Evolutionary conservation across 305 asterid genomes (phyloP).

Genomic region (Plantago coronopus): DNA sequence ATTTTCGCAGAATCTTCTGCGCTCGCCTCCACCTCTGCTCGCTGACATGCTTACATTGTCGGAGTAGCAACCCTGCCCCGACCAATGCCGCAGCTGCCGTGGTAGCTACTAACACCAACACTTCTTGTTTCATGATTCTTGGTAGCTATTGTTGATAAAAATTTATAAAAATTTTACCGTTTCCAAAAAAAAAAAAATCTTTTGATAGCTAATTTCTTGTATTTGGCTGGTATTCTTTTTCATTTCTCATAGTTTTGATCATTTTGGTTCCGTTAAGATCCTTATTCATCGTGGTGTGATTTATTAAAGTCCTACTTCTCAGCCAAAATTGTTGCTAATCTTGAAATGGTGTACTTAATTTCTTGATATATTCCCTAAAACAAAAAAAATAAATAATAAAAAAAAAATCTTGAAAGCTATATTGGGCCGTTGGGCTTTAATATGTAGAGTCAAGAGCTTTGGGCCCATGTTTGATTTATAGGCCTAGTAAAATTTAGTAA

Average conservation of each 20-base stretch:
- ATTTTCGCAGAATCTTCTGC: conserved; percentile 53
- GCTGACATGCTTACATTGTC: conserved; percentile 40
- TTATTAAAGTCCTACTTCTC: not conserved
- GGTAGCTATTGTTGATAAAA: too few relatives aligned
- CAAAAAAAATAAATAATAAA: too few relatives aligned
- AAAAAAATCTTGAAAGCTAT: too few relatives aligned
- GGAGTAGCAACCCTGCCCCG: conserved; percentile 33
- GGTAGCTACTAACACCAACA: conserved; percentile 34
- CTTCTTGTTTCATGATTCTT: conserved; percentile 45
- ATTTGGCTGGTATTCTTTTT: not conserved
- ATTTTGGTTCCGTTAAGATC: not conserved
- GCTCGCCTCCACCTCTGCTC: conserved; percentile 50
- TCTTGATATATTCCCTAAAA: too few relatives aligned
- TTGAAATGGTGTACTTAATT: not conserved
- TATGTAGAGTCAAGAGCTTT: not conserved
- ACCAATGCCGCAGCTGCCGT: conserved; percentile 40
- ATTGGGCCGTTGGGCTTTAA: not conserved
- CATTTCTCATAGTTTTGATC: not conserved
- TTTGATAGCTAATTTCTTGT: not conserved
- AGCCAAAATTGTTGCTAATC: conserved; percentile 1
- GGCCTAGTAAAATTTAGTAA: too few relatives aligned
- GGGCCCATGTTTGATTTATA: not conserved
- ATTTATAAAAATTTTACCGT: too few relatives aligned
- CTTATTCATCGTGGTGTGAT: conserved; percentile 3
- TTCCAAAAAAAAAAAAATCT: too few relatives aligned